Conservation (phyloP, 768 basidiomycete genomes). For the Leccinum olivaceopallidum region DNA sequence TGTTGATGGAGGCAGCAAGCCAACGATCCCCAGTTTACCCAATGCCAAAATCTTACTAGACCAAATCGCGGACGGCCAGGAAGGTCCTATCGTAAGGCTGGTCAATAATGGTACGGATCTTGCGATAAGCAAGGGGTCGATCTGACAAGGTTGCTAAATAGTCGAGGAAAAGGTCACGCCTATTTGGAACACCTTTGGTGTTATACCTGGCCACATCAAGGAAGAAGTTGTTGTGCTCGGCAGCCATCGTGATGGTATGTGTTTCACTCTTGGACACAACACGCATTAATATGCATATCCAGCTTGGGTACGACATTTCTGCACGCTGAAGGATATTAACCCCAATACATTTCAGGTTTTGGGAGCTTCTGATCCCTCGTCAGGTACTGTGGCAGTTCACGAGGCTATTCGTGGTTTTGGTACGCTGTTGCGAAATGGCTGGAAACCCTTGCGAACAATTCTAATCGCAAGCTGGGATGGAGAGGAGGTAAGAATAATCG, state of each 20-base stretch:
- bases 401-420: conserved; percentile 61
- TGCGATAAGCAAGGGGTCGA: not conserved
- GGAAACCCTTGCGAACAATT: conserved; percentile 72
- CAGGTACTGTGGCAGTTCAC: conserved; percentile 55
- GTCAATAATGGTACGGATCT: conserved; percentile 52
- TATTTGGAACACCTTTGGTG: conserved; percentile 88
- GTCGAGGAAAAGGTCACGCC: conserved; percentile 83
- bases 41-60: conserved; percentile 70
- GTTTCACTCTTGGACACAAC: not conserved
- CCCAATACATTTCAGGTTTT: conserved; percentile 33
- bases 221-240: conserved; percentile 89
- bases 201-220: conserved; percentile 81
- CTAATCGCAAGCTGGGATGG: conserved; percentile 82
- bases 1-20: conserved; percentile 59
- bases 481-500: conserved; percentile 50
- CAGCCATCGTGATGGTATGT: conserved; percentile 83
- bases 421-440: conserved; percentile 50
- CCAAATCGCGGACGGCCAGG: conserved; percentile 40
- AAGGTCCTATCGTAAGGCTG: conserved; percentile 44
- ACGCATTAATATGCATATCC: conserved; percentile 9
- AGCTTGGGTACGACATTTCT: conserved; percentile 24
- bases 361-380: conserved; percentile 57
- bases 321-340: not conserved
- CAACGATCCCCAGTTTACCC: conserved; percentile 83
- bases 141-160: conserved; percentile 22